Evolutionary conservation across 768 basidiomycete genomes (phyloP).

Genomic region (Hygrophorus pudorinus): DNA sequence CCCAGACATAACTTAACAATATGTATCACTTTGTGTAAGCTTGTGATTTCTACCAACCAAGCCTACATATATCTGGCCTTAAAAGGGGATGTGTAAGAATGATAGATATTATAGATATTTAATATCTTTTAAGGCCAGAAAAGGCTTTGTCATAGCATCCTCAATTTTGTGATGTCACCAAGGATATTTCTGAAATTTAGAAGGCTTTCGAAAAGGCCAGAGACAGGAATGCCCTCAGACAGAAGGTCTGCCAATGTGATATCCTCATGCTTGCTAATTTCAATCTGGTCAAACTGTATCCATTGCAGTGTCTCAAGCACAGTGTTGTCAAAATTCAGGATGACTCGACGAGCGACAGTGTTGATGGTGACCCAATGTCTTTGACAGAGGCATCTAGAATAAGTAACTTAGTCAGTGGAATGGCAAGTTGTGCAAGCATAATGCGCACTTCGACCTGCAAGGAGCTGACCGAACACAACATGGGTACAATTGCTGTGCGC

Average conservation of each 20-base stretch:
- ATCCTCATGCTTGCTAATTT: no score
- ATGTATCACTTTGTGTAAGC: no score
- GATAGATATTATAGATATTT: no score
- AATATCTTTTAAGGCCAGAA: no score
- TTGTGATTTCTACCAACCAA: no score
- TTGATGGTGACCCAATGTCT: slow-evolving; percentile 1
- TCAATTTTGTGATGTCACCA: no score
- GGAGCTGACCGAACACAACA: not conserved
- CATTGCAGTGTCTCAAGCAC: not conserved
- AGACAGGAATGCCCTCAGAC: no score
- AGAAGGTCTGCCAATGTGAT: no score
- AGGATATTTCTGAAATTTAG: not conserved
- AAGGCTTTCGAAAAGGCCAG: slow-evolving; percentile 1
- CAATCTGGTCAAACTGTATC: slow-evolving; percentile 1
- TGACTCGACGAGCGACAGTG: slow-evolving; percentile 2
- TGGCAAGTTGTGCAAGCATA: not conserved
- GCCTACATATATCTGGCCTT: no score
- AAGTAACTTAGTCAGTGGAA: not conserved
- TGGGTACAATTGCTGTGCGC: not conserved
- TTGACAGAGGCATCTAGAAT: not conserved
- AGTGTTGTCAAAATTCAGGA: not conserved
- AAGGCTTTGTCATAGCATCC: no score
- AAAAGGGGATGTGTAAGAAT: no score
- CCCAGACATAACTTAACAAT: no score
- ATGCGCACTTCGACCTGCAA: not conserved